Percentiles rank a stretch among this genome's conserved stretches.
These are phyloP conservation scores for Exophiala alcalophila DNA, from an alignment of 2,329 filamentous ascomycete genomes.

Conservation along the genomic window DNA sequence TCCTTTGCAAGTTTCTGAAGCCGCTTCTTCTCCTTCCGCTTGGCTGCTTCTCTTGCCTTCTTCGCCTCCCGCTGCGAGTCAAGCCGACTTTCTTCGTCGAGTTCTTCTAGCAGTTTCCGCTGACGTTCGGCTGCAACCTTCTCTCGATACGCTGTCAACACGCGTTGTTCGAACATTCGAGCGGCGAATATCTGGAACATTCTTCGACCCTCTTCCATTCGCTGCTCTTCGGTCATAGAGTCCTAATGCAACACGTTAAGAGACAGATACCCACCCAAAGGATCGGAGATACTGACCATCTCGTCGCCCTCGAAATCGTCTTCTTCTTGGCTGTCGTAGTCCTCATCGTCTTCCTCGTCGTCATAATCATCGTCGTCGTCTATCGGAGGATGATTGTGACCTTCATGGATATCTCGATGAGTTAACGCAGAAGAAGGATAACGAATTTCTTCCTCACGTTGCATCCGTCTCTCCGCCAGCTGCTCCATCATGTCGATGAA, in stretches of 20 bases:
- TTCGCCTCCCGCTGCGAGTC: conserved; percentile 82
- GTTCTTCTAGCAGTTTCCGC: conserved; percentile 82
- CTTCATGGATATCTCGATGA: conserved; percentile 60
- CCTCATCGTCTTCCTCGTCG: conserved; percentile 72
- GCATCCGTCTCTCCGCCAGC: conserved; percentile 94
- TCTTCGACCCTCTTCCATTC: conserved; percentile 95
- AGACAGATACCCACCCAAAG: conserved; percentile 31
- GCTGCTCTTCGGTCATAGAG: conserved; percentile 94
- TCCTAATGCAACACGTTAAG: conserved; percentile 61
- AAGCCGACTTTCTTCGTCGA: conserved; percentile 77
- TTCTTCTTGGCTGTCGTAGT: conserved; percentile 61
- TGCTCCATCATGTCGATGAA: conserved; percentile 99
- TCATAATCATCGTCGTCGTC: conserved; percentile 74
- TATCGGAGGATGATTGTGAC: conserved; percentile 70
- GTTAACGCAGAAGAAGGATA: conserved; percentile 60
- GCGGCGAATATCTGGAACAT: conserved; percentile 99
- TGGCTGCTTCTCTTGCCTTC: conserved; percentile 89
- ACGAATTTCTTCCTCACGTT: conserved; percentile 86
- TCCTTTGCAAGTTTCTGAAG: conserved; percentile 83
- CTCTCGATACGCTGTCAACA: conserved; percentile 94
- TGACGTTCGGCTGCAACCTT: conserved; percentile 94
- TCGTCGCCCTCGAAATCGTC: conserved; percentile 66
- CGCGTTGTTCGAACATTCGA: conserved; percentile 97
- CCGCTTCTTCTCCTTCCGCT: conserved; percentile 89
- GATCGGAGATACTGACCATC: conserved; percentile 47